Percentiles rank a stretch among this genome's conserved stretches.
phyloP scores from a whole-genome alignment of 768 basidiomycete species.

The Fomitopsis pulvina region DNA sequence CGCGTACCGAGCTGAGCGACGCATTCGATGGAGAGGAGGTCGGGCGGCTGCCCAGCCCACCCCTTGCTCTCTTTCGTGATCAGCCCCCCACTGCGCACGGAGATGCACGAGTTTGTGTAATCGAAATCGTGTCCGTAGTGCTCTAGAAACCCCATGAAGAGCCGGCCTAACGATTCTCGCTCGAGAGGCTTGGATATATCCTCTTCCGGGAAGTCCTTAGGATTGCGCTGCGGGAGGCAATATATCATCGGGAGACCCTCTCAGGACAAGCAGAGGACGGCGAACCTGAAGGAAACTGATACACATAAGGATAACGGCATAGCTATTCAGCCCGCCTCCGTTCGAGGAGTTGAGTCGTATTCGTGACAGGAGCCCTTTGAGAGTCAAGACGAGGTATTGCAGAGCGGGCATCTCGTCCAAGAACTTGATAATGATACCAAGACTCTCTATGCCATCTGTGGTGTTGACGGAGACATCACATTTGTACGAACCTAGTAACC shows the following conservation, averaged over 20 bases:
- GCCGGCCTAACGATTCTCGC: constrained; percentile 46
- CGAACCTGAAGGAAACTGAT: constrained; percentile 65
- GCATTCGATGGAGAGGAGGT: constrained; percentile 34
- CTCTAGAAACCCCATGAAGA: constrained; percentile 59
- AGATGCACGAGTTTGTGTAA: constrained; percentile 35
- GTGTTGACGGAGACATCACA: constrained; percentile 68
- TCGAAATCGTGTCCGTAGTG: constrained; percentile 50
- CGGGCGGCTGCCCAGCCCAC: constrained; percentile 24
- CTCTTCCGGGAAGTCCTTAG: constrained; percentile 42
- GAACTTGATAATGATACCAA: constrained; percentile 45
- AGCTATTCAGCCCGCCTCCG: constrained; percentile 58
- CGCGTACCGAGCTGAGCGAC: constrained; percentile 33
- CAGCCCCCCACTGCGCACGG: constrained; percentile 27
- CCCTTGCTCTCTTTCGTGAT: constrained; percentile 29
- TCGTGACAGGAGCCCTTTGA: constrained; percentile 57
- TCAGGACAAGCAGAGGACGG: constrained; percentile 3
- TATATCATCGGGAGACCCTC: neutral
- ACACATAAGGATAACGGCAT: constrained; percentile 55
- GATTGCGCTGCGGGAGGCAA: constrained; percentile 43
- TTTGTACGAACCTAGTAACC: constrained; percentile 40
- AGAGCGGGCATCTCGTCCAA: constrained; percentile 51
- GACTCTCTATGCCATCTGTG: constrained; percentile 45
- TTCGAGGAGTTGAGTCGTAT: constrained; percentile 57
- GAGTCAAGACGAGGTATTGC: constrained; percentile 49
- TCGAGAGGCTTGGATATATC: constrained; percentile 39